A percentile compares a stretch with the other conserved stretches of the same genome.
phyloP scores from a whole-genome alignment of 1,284 basidiomycete genomes.

The Takashimella koratensis region DNA sequence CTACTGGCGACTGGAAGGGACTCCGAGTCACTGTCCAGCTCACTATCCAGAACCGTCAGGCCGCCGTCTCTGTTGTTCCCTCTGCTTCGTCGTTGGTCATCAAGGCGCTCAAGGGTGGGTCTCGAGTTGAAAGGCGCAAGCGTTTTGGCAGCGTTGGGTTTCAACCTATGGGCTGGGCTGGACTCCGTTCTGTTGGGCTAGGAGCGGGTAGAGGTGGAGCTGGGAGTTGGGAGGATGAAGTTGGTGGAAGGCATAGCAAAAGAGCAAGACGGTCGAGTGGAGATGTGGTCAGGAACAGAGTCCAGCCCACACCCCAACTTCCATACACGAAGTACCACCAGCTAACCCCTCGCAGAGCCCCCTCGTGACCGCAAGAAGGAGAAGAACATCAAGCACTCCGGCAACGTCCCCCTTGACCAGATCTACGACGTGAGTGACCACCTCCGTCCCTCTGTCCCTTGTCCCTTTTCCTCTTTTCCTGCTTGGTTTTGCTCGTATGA shows the following conservation, averaged over 20 bases:
- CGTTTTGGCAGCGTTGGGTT: too few species aligned
- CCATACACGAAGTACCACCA: too few species aligned
- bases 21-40: slow-evolving; percentile 98
- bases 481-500: background rate
- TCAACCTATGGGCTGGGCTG: background rate
- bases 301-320: too few species aligned
- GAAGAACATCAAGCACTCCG: slow-evolving; percentile 99
- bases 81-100: slow-evolving; percentile 98
- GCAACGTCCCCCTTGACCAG: slow-evolving; percentile 93
- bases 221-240: too few species aligned
- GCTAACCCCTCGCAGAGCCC: slow-evolving; percentile 64
- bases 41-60: slow-evolving; percentile 99
- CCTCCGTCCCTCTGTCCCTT: background rate
- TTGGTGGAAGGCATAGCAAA: too few species aligned
- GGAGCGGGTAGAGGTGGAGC: background rate
- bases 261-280: too few species aligned
- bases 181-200: too few species aligned
- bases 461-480: background rate
- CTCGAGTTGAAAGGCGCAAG: too few species aligned
- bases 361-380: slow-evolving; percentile 99
- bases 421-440: slow-evolving; percentile 67
- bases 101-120: slow-evolving; percentile 89
- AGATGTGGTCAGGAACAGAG: too few species aligned
- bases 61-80: slow-evolving; percentile 92
- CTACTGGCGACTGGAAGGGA: slow-evolving; percentile 98